Evolutionary conservation across 2,329 filamentous ascomycete species (phyloP), one percentile per base, ranked within the genome.

Genomic region (Alternaria sp.): DNA sequence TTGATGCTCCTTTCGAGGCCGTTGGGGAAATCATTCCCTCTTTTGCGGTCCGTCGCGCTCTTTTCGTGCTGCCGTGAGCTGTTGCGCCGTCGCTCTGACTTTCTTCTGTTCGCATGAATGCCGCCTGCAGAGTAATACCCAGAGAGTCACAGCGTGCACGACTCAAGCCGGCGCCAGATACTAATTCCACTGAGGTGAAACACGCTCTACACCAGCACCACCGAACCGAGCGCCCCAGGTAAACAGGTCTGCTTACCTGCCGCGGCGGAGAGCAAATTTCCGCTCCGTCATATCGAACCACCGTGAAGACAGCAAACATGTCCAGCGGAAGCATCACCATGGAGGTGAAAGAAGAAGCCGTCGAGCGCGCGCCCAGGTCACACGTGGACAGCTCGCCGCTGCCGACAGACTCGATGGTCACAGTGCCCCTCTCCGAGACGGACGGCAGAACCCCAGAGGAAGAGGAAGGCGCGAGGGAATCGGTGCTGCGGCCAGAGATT

Each of bases 371-470:
- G 37, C 72, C 74, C 44, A 67, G 74, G 55, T 71, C 69, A 45
- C 71, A 76, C 47, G 65, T 72, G 20, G 70, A 74, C 66, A 75
- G 67, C 67, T 66, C 71, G 61, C 78, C 76, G 14, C 66, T 80
- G 46, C 78, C 83, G 21, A 85, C 83, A 55, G 90, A 93, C 79
- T 93, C 91, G 20, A 90, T 93, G 89, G 90, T 93, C 49, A 93
- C 91, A 8, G 91, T 93, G 47, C 87, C 90, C 58, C 84, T 93
- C 53, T 93, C 91, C 20, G 90, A 92, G 75, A 83, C 89, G 8
- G 75, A 74, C 45, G 71, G 67, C 82, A 86, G 50, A 55, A 68
- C 63, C 60, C 85, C 84, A 9, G 60, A 68, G 41, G 70, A 78
- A 58, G 73, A 79, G 58, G 71, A 73, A 37, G 45, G 50, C n/a